phyloP scores from a whole-genome alignment of 257 asterid genomes.

The Cordia subcordata region DNA sequence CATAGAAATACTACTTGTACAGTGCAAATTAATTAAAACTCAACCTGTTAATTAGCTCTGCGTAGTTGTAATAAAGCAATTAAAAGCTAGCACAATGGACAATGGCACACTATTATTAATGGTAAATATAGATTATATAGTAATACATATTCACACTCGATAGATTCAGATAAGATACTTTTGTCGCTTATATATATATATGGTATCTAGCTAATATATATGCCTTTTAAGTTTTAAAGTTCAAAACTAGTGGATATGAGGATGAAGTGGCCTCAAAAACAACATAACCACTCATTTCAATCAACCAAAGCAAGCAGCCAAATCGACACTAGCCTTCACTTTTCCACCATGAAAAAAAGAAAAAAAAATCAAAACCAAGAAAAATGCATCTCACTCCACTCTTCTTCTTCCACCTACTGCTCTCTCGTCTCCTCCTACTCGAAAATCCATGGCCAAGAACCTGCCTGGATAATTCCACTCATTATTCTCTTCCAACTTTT shows the following conservation, averaged over 20 bases:
- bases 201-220: no score
- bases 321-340: not conserved
- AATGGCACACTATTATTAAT: not conserved
- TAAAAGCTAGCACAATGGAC: no score
- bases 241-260: not conserved
- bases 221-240: not conserved
- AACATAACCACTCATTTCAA: not conserved
- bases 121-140: no score
- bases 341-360: not conserved
- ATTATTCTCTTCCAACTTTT: not conserved
- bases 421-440: slow-evolving; percentile 18
- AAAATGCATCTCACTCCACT: slow-evolving; percentile 13
- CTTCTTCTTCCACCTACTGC: slow-evolving; percentile 14
- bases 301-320: not conserved
- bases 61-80: no score
- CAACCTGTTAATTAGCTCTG: no score
- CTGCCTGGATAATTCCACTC: slow-evolving; percentile 31
- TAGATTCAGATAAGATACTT: no score
- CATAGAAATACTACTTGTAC: no score
- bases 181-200: no score
- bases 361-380: slow-evolving; percentile 3
- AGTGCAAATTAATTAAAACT: no score
- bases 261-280: not conserved
- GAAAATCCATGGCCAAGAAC: slow-evolving; percentile 44
- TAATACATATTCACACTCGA: no score